A percentile compares a stretch with the other conserved stretches of the same genome.
Evolutionary conservation across 2,329 filamentous ascomycete species (phyloP).

Genomic region (Capronia epimyces): DNA sequence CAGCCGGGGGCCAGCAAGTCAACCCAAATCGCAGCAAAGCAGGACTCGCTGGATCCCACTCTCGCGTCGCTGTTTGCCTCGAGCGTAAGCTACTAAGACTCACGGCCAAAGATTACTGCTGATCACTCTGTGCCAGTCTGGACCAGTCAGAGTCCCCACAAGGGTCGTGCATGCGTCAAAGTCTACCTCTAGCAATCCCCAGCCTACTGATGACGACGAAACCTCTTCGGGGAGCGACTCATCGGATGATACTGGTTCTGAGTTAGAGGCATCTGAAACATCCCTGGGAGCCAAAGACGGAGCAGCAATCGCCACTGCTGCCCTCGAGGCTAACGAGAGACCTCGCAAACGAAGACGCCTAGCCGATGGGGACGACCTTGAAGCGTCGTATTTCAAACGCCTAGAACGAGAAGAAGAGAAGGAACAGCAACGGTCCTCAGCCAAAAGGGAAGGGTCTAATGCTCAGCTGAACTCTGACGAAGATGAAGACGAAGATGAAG

Average conservation of each 20-base stretch:
- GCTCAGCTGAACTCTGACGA: slow-evolving; percentile 35
- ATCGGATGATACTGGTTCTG: neutral
- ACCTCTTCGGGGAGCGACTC: slow-evolving; percentile 23
- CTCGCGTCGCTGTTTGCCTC: slow-evolving; percentile 65
- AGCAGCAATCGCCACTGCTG: slow-evolving; percentile 12
- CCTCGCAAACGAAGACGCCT: slow-evolving; percentile 36
- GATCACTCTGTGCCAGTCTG: slow-evolving; percentile 26
- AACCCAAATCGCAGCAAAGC: slow-evolving; percentile 9
- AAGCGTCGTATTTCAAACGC: slow-evolving; percentile 26
- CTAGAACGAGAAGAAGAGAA: slow-evolving; percentile 28
- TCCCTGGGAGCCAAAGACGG: slow-evolving; percentile 38
- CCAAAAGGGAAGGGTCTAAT: slow-evolving; percentile 35
- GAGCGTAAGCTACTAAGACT: slow-evolving; percentile 54
- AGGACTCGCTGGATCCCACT: slow-evolving; percentile 58
- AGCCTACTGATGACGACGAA: neutral
- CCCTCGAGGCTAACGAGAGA: slow-evolving; percentile 1
- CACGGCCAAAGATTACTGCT: neutral
- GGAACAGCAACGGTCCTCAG: slow-evolving; percentile 29
- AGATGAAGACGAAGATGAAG: slow-evolving; percentile 33
- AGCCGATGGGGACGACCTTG: slow-evolving; percentile 24
- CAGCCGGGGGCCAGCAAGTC: neutral
- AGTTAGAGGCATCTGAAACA: slow-evolving; percentile 1
- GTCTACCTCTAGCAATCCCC: slow-evolving; percentile 7
- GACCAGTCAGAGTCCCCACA: slow-evolving; percentile 35
- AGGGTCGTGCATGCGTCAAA: slow-evolving; percentile 33